A percentile compares a stretch with the other conserved stretches of the same genome.
Conservation (phyloP, 352 stramenopile genomes). For the Pythium brassicae region DNA sequence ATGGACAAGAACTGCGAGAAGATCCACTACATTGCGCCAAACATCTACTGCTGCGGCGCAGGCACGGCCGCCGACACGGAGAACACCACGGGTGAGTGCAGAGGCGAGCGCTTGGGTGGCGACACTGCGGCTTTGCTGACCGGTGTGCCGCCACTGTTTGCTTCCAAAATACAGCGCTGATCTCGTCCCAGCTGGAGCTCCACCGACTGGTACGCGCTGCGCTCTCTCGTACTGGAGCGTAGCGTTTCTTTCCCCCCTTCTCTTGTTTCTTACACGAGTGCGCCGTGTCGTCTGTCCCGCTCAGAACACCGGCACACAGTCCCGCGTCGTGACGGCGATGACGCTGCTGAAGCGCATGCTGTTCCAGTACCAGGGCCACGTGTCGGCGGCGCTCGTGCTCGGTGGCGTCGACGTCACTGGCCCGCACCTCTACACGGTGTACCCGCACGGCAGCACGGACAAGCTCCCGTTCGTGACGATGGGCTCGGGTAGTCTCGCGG, state of each 20-base stretch:
- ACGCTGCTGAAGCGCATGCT: conserved; percentile 97
- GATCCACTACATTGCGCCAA: conserved; percentile 99
- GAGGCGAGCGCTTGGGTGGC: neutral
- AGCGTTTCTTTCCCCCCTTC: no score
- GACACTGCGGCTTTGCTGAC: neutral
- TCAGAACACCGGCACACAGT: conserved; percentile 80
- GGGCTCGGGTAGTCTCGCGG: conserved; percentile 96
- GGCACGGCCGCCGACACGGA: conserved; percentile 98
- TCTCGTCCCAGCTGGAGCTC: conserved; percentile 93
- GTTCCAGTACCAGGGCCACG: conserved; percentile 96
- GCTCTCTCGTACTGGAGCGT: no score
- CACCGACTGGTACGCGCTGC: conserved; percentile 83
- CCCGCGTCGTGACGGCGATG: conserved; percentile 95
- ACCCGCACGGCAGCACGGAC: conserved; percentile 95
- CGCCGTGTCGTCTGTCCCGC: neutral
- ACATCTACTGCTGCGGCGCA: conserved; percentile 99
- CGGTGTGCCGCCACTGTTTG: neutral
- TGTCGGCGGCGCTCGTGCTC: conserved; percentile 95
- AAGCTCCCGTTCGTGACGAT: conserved; percentile 99
- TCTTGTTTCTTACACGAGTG: no score
- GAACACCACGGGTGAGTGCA: conserved; percentile 65
- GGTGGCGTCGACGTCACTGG: conserved; percentile 96
- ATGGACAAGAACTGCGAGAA: conserved; percentile 99
- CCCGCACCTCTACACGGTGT: conserved; percentile 97
- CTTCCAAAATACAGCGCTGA: conserved; percentile 32